phyloP scores from a whole-genome alignment of 768 basidiomycete species.

The Nidularia pulvinata region DNA sequence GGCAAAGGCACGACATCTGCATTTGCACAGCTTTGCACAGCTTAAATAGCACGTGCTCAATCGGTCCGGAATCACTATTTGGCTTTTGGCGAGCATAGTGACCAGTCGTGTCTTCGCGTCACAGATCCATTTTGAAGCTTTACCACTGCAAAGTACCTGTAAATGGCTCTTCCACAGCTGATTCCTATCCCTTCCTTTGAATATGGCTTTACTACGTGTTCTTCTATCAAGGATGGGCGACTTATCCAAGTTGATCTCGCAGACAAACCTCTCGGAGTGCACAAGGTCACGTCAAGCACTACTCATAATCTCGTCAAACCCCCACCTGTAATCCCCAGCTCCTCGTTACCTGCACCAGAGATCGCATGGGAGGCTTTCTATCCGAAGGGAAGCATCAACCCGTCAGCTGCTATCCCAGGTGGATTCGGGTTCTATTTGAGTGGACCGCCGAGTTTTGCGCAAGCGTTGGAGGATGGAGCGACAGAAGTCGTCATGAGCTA shows the following conservation, averaged over 20 bases:
- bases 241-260: conserved; percentile 23
- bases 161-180: conserved; percentile 6
- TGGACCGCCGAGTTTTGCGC: conserved; percentile 46
- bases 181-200: conserved; percentile 24
- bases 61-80: background rate
- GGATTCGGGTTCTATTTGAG: conserved; percentile 73
- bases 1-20: background rate
- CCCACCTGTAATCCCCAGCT: conserved; percentile 12
- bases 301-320: conserved; percentile 27
- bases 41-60: background rate
- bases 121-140: background rate
- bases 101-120: background rate
- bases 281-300: conserved; percentile 39
- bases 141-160: background rate
- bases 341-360: conserved; percentile 12
- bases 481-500: conserved; percentile 65
- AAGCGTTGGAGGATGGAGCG: conserved; percentile 30
- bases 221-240: conserved; percentile 13
- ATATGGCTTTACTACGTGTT: conserved; percentile 41
- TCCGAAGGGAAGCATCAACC: conserved; percentile 62
- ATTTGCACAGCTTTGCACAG: background rate
- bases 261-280: conserved; percentile 47
- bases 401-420: conserved; percentile 45
- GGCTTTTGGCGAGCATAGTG: background rate
- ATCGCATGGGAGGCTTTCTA: conserved; percentile 65